phyloP scores from a whole-genome alignment of 2,329 filamentous ascomycete genomes.

The Diaporthe sp. region DNA sequence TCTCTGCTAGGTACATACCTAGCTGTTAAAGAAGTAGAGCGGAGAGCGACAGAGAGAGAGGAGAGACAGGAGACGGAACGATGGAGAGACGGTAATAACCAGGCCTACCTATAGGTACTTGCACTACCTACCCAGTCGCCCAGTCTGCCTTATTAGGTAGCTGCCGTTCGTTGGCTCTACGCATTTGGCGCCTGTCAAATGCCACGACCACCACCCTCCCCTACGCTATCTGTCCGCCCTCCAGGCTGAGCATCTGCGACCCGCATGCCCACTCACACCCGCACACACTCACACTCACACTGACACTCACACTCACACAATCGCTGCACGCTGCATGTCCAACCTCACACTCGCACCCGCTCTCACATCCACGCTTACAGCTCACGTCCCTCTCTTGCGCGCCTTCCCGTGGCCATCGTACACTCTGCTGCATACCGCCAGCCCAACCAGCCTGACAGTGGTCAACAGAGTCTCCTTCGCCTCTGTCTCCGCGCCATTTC shows the following conservation, averaged over 20 bases:
- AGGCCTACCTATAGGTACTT: neutral
- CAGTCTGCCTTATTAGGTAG: conserved; percentile 11
- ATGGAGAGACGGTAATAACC: neutral
- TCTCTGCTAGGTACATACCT: neutral
- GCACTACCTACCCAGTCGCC: too few species aligned
- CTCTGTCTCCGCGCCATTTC: conserved; percentile 10
- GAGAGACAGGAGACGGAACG: neutral
- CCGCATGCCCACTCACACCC: conserved; percentile 3
- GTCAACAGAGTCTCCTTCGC: neutral
- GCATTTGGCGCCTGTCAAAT: conserved; percentile 40
- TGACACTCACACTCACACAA: neutral
- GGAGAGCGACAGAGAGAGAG: neutral
- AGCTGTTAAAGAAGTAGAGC: neutral
- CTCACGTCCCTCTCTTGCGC: conserved; percentile 1
- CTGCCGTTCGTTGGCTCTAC: conserved; percentile 19
- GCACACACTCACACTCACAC: neutral
- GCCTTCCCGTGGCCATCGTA: neutral
- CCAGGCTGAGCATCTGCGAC: conserved; percentile 33
- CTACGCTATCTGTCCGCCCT: neutral
- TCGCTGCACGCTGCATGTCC: conserved; percentile 2
- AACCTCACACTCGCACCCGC: conserved; percentile 9
- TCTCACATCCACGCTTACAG: conserved; percentile 17
- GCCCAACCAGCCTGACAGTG: neutral
- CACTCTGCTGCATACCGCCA: conserved; percentile 13
- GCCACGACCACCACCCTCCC: conserved; percentile 34